These are phyloP conservation scores for Petunia secreta DNA, from an alignment of 257 asterid species.

Conservation along the genomic window DNA sequence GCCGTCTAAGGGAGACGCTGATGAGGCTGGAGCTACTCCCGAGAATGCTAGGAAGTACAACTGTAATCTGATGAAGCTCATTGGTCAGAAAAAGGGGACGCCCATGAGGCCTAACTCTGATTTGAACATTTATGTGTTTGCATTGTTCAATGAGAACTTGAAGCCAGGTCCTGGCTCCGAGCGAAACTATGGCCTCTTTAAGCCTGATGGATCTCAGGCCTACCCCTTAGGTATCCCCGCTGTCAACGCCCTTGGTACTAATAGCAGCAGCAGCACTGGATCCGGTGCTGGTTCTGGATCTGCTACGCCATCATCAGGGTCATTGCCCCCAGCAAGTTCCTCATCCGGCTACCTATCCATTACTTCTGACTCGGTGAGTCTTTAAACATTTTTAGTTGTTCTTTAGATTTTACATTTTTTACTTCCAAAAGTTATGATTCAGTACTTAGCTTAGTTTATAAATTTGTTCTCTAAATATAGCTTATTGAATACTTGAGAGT, in stretches of 20 bases:
- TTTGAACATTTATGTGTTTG: slow-evolving; percentile 68
- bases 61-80: slow-evolving; percentile 62
- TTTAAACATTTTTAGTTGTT: not conserved
- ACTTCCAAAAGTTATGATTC: not conserved
- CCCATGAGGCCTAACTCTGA: slow-evolving; percentile 72
- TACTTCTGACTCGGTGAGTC: slow-evolving; percentile 63
- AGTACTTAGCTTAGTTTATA: not conserved
- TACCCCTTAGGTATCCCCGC: slow-evolving; percentile 62
- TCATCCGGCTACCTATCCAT: slow-evolving; percentile 53
- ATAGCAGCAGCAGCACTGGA: slow-evolving; percentile 8
- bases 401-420: not conserved
- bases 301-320: slow-evolving; percentile 22
- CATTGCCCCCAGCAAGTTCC: slow-evolving; percentile 39
- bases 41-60: slow-evolving; percentile 78
- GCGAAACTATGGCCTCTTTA: slow-evolving; percentile 81
- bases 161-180: slow-evolving; percentile 92
- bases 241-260: slow-evolving; percentile 13
- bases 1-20: slow-evolving; percentile 86
- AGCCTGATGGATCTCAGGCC: slow-evolving; percentile 79
- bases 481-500: too few relatives aligned
- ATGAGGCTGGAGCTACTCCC: slow-evolving; percentile 78
- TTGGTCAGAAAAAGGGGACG: slow-evolving; percentile 66
- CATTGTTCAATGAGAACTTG: slow-evolving; percentile 81
- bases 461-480: not conserved
- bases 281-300: not conserved